A percentile compares a stretch with the other conserved stretches of the same genome.
Evolutionary conservation across 2,329 filamentous ascomycete species (phyloP).

Genomic region (Cyclaneusma minus): DNA sequence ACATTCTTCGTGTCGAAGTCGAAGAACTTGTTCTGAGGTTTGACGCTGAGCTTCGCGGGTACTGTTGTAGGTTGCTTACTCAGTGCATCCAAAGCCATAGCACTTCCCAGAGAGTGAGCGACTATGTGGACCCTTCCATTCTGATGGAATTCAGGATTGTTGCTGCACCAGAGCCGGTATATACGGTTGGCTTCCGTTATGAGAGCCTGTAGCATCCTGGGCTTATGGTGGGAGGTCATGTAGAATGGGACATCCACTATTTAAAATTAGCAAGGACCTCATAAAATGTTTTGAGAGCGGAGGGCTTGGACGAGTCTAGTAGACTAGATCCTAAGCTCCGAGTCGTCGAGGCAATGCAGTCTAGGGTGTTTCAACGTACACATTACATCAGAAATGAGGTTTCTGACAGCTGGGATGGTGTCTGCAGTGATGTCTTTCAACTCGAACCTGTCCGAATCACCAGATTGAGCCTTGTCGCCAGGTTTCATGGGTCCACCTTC

Average conservation of each 20-base stretch:
- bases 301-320: no score
- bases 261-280: no score
- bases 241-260: constrained; percentile 98
- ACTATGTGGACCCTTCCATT: constrained; percentile 80
- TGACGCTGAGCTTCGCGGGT: constrained; percentile 27
- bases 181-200: constrained; percentile 86
- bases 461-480: constrained; percentile 34
- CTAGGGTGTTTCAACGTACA: no score
- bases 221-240: constrained; percentile 88
- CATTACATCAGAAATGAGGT: constrained; percentile 94
- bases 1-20: constrained; percentile 86
- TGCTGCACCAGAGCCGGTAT: constrained; percentile 87
- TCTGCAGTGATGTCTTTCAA: constrained; percentile 85
- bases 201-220: constrained; percentile 83
- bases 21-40: constrained; percentile 45
- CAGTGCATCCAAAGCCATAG: constrained; percentile 85
- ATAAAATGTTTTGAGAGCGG: no score
- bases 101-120: constrained; percentile 84
- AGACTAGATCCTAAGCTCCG: no score
- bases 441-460: constrained; percentile 43
- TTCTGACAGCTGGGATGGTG: constrained; percentile 82
- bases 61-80: constrained; percentile 71
- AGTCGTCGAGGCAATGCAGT: no score
- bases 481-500: constrained; percentile 51
- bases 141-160: constrained; percentile 75